These are phyloP conservation scores for Cutaneotrichosporon cutaneum DNA, from an alignment of 1,284 basidiomycete species.

Conservation along the genomic window DNA sequence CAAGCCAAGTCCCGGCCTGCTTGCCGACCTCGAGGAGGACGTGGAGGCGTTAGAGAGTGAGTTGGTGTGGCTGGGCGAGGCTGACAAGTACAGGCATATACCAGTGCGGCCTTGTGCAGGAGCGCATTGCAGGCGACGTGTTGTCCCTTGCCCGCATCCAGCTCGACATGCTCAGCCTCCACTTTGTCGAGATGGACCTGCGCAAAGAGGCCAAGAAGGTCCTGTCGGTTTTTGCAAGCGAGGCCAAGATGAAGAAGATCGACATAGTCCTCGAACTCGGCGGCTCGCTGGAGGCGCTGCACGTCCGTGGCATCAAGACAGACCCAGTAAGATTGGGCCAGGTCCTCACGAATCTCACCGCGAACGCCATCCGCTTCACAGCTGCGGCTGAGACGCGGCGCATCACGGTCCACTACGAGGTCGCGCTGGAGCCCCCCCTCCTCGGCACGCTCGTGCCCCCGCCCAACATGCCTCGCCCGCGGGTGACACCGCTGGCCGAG, in stretches of 20 bases:
- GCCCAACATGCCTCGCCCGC: not conserved
- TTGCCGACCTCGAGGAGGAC: constrained; percentile 46
- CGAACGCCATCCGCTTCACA: constrained; percentile 39
- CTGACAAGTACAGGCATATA: constrained; percentile 27
- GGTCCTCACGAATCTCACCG: constrained; percentile 38
- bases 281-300: constrained; percentile 28
- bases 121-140: constrained; percentile 54
- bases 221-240: constrained; percentile 40
- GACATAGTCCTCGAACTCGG: constrained; percentile 38
- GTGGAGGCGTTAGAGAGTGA: constrained; percentile 31
- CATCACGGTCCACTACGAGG: constrained; percentile 38
- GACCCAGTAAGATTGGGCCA: constrained; percentile 52
- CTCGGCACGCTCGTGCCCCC: not conserved
- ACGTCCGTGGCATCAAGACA: constrained; percentile 40
- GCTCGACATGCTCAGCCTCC: constrained; percentile 45
- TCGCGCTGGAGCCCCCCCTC: constrained; percentile 27
- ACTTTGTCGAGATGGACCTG: constrained; percentile 49
- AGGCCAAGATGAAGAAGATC: constrained; percentile 44
- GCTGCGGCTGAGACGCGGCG: constrained; percentile 17
- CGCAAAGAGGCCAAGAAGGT: constrained; percentile 47
- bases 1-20: constrained; percentile 37
- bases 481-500: constrained; percentile 24
- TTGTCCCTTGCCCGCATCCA: constrained; percentile 53
- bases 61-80: not conserved
- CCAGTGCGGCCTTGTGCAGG: constrained; percentile 52